Evolutionary conservation across 2,329 filamentous ascomycete species (phyloP).

Genomic region (Amphichorda felina): DNA sequence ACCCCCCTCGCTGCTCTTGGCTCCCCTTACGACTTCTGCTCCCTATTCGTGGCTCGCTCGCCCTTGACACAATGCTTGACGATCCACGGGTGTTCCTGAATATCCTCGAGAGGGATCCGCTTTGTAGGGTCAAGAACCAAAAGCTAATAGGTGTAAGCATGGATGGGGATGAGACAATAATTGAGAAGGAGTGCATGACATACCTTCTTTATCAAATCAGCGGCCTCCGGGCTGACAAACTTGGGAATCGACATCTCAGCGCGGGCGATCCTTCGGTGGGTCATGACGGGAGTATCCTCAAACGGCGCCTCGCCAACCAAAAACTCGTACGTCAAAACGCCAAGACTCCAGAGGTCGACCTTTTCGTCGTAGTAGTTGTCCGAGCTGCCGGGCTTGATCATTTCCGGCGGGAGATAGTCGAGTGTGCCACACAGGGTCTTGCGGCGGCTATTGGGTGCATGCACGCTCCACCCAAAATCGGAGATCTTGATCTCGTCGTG

Average conservation of each 20-base stretch:
- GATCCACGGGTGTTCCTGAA: conserved; percentile 91
- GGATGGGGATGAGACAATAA: background rate
- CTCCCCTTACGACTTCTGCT: conserved; percentile 14
- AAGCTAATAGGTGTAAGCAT: conserved; percentile 34
- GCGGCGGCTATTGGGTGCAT: conserved; percentile 86
- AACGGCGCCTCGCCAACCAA: conserved; percentile 93
- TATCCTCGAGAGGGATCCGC: conserved; percentile 78
- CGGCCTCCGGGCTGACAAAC: conserved; percentile 83
- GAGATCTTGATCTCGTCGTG: conserved; percentile 98
- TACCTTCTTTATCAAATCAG: conserved; percentile 84
- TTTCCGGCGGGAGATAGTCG: conserved; percentile 96
- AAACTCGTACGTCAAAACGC: conserved; percentile 93
- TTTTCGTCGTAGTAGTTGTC: conserved; percentile 92
- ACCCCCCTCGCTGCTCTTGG: no score
- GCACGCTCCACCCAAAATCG: conserved; percentile 97
- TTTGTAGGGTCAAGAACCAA: conserved; percentile 91
- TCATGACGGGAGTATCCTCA: conserved; percentile 92
- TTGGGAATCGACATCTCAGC: conserved; percentile 88
- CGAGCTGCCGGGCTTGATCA: conserved; percentile 71
- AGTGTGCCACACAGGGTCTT: conserved; percentile 96
- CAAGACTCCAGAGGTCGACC: conserved; percentile 91
- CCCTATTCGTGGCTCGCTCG: conserved; percentile 38
- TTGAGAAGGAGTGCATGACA: conserved; percentile 14
- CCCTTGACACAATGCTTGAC: conserved; percentile 78
- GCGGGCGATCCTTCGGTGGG: conserved; percentile 75